Evolutionary conservation across 495 filamentous ascomycete genomes (phyloP), one percentile per base, ranked within the genome.

Genomic region (Penicillium chermesinum): DNA sequence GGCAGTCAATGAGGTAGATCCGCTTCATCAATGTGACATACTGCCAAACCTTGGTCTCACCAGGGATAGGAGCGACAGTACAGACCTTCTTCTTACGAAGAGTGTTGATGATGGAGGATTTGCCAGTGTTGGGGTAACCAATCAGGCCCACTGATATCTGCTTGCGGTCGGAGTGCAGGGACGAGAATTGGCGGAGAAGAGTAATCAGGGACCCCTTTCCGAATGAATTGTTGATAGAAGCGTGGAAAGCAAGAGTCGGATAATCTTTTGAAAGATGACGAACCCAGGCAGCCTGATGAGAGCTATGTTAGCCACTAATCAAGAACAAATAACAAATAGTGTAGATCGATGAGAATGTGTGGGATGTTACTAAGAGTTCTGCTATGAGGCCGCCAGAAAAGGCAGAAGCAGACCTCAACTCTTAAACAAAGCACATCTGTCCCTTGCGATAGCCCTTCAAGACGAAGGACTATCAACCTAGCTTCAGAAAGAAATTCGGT

Each of bases 341-440:
- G 33, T 41, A 40, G 50, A 41, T 16, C n/a, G 40, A 57, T 46
- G 25, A 30, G 53, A 56, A 87, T 98, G 91, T 98, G 80, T 94
- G 91, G 86, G 84, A 86, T 89, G 85, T 87, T 85, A 95, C 91
- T 98, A 97, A 94, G 93, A 96, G 85, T 71, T 80, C 78, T 77
- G 75, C 84, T 81, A 91, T 73, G 50, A 64, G 61, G 63, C 63
- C 55, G 61, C 65, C 64, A 64, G 48, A 59, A 63, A 54, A 61
- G 64, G 70, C 56, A 65, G 70, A 67, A 72, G 59, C 59, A 79
- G 80, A 75, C 67, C 82, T 94, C 90, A 89, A 95, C 89, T 95
- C 88, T 85, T 62, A 82, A 82, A 85, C 82, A 84, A 83, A 77
- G 78, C 80, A 84, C 75, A 72, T 71, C 67, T 69, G 67, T 71